Conservation (phyloP, 2,329 filamentous ascomycete genomes). For the Lachnellula hyalina region DNA sequence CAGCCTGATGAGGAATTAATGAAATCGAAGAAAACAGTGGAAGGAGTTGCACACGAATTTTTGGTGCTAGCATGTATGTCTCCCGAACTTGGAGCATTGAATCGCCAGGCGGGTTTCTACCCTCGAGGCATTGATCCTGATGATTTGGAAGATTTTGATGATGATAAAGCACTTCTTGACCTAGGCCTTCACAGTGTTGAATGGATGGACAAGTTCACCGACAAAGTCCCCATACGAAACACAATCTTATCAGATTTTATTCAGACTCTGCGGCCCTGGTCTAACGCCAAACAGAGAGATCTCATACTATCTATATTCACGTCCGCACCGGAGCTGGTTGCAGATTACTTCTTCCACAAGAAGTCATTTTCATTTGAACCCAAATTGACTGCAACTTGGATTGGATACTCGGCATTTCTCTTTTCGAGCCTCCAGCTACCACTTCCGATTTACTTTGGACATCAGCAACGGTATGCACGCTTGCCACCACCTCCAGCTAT, state of each 20-base stretch:
- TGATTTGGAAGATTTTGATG: slow-evolving; percentile 40
- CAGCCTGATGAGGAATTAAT: slow-evolving; percentile 41
- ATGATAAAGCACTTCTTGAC: slow-evolving; percentile 47
- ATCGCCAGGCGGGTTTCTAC: slow-evolving; percentile 79
- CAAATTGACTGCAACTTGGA: slow-evolving; percentile 89
- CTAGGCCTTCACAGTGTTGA: slow-evolving; percentile 64
- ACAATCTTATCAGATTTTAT: slow-evolving; percentile 72
- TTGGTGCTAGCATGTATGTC: slow-evolving; percentile 71
- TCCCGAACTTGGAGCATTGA: slow-evolving; percentile 65
- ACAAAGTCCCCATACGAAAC: slow-evolving; percentile 72
- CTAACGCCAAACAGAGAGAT: slow-evolving; percentile 73
- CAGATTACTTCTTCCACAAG: slow-evolving; percentile 80
- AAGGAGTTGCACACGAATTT: slow-evolving; percentile 68
- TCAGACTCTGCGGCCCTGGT: slow-evolving; percentile 75
- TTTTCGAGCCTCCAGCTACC: slow-evolving; percentile 74
- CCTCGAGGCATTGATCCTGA: slow-evolving; percentile 63
- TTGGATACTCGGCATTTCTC: slow-evolving; percentile 84
- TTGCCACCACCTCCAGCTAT: slow-evolving; percentile 74
- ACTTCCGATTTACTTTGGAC: slow-evolving; percentile 68
- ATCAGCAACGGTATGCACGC: slow-evolving; percentile 53
- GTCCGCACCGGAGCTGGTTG: slow-evolving; percentile 77
- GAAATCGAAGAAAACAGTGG: slow-evolving; percentile 48
- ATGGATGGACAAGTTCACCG: slow-evolving; percentile 62
- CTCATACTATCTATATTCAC: slow-evolving; percentile 75
- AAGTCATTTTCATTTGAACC: slow-evolving; percentile 82